Percentiles rank a stretch among this genome's conserved stretches.
These are phyloP conservation scores for Cercospora citrullina DNA, from an alignment of 2,329 filamentous ascomycete genomes.

Conservation along the genomic window DNA sequence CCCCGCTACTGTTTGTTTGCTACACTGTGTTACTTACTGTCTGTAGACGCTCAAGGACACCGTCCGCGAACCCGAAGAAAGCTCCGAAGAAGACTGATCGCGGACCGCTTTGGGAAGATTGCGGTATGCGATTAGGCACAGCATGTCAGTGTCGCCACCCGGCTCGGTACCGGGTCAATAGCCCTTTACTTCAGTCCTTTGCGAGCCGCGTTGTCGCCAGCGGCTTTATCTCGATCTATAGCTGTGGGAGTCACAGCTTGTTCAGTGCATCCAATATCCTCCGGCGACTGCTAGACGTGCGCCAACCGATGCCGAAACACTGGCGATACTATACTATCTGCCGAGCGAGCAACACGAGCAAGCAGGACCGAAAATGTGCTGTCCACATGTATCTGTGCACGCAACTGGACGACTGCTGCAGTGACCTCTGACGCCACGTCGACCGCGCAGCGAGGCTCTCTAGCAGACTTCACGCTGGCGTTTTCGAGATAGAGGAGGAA, in stretches of 20 bases:
- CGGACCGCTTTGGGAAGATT: neutral
- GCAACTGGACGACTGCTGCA: neutral
- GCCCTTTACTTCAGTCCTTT: neutral
- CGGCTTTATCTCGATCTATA: neutral
- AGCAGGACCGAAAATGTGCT: neutral
- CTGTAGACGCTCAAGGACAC: slow-evolving; percentile 41
- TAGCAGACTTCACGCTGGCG: neutral
- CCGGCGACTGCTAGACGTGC: neutral
- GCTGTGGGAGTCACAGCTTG: neutral
- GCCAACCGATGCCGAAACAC: neutral
- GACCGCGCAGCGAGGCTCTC: neutral
- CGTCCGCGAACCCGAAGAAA: slow-evolving; percentile 41
- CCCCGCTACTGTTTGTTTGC: neutral
- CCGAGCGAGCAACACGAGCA: neutral
- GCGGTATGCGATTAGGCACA: neutral
- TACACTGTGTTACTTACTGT: slow-evolving; percentile 6
- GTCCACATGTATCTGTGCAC: neutral
- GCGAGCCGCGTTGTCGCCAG: neutral
- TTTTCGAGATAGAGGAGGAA: neutral
- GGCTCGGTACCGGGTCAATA: neutral
- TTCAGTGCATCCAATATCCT: neutral
- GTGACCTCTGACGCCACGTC: neutral
- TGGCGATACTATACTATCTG: neutral
- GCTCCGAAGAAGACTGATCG: slow-evolving; percentile 39
- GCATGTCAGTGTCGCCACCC: neutral